phyloP scores from a whole-genome alignment of 495 filamentous ascomycete species.

The Xylaria curta region DNA sequence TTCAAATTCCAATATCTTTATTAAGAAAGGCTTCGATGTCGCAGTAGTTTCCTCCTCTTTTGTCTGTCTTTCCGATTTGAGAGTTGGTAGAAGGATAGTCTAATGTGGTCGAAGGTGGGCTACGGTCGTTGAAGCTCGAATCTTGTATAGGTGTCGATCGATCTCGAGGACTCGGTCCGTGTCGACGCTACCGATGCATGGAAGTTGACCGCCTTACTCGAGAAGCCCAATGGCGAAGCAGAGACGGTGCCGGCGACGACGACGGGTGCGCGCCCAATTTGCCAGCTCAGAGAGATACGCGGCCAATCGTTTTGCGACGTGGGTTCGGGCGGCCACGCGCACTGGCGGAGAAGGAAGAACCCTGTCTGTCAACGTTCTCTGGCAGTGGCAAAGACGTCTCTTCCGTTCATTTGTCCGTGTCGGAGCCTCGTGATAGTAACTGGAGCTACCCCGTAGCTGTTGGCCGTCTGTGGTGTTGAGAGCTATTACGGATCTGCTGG shows the following conservation, averaged over 20 bases:
- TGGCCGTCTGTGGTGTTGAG: slow-evolving; percentile 1
- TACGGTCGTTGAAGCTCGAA: not conserved
- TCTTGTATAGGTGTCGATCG: slow-evolving; percentile 12
- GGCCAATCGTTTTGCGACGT: slow-evolving; percentile 13
- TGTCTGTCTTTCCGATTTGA: not conserved
- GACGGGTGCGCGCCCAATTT: slow-evolving; percentile 18
- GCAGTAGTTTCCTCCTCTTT: not conserved
- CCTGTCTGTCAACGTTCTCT: not conserved
- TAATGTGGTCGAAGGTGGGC: not conserved
- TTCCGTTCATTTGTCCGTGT: not conserved
- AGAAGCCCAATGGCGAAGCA: slow-evolving; percentile 15
- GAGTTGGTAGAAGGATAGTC: not conserved
- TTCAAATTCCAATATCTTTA: not conserved
- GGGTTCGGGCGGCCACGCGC: slow-evolving; percentile 11
- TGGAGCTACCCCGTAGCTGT: not conserved
- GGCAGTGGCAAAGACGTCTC: not conserved
- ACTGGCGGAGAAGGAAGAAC: slow-evolving; percentile 9
- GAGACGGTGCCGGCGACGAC: slow-evolving; percentile 7
- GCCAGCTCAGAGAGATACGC: slow-evolving; percentile 8
- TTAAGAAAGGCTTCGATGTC: not conserved
- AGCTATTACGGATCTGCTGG: not conserved
- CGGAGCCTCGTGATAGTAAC: not conserved
- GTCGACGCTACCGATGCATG: not conserved
- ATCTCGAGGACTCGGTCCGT: not conserved
- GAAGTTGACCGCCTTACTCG: not conserved